Percentiles rank a stretch among this genome's conserved stretches.
phyloP scores from a whole-genome alignment of 176 grass and related monocot species.

The Aegilops longissima region DNA sequence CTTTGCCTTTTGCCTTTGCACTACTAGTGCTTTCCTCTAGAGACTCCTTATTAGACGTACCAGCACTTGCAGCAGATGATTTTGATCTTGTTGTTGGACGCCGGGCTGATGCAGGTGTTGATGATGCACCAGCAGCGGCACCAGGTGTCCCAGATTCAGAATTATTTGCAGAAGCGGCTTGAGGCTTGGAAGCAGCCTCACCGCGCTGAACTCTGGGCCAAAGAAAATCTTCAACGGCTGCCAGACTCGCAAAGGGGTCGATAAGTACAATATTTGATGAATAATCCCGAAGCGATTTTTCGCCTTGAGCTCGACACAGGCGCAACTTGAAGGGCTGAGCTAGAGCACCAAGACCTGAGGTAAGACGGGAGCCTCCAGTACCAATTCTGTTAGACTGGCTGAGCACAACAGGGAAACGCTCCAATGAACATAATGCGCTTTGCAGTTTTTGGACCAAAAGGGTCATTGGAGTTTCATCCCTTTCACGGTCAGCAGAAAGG shows the following conservation, averaged over 20 bases:
- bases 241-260: slow-evolving; percentile 72
- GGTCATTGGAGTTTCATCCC: slow-evolving; percentile 50
- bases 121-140: slow-evolving; percentile 37
- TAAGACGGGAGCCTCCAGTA: slow-evolving; percentile 53
- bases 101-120: slow-evolving; percentile 40
- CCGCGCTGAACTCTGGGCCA: slow-evolving; percentile 87
- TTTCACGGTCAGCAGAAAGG: slow-evolving; percentile 57
- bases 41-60: slow-evolving; percentile 51
- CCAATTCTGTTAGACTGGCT: slow-evolving; percentile 79
- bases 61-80: slow-evolving; percentile 56
- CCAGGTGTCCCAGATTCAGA: slow-evolving; percentile 60
- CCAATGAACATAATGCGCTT: slow-evolving; percentile 78
- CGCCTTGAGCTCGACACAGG: slow-evolving; percentile 74
- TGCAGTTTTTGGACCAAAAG: slow-evolving; percentile 87
- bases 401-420: slow-evolving; percentile 84
- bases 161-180: slow-evolving; percentile 45
- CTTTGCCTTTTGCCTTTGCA: slow-evolving; percentile 87
- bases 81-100: slow-evolving; percentile 74
- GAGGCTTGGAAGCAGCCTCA: slow-evolving; percentile 57
- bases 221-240: slow-evolving; percentile 82
- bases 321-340: slow-evolving; percentile 83
- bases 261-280: slow-evolving; percentile 94
- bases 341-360: slow-evolving; percentile 67
- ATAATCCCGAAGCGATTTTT: slow-evolving; percentile 86
- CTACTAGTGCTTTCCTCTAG: slow-evolving; percentile 49